Percentiles rank a stretch among this genome's conserved stretches.
These are phyloP conservation scores for Pelargonium myrrhifolium DNA, from an alignment of 441 rosid genomes.

Conservation along the genomic window DNA sequence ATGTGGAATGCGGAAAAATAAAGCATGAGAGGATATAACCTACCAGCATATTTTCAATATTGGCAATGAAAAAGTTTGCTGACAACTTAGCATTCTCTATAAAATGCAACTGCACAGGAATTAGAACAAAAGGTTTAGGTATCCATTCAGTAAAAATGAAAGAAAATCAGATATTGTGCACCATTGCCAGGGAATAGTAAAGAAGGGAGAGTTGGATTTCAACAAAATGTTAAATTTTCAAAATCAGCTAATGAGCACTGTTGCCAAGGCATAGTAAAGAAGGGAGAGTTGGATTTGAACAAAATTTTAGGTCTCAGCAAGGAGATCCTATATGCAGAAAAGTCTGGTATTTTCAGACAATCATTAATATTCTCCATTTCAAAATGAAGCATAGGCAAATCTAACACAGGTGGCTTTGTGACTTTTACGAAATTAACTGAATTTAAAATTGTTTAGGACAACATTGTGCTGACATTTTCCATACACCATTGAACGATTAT, in stretches of 20 bases:
- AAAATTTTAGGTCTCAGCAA: too few relatives aligned
- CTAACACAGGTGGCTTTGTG: too few relatives aligned
- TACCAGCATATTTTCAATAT: conserved; percentile 76
- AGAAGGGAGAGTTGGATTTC: background rate
- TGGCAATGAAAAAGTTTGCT: conserved; percentile 68
- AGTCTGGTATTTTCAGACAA: background rate
- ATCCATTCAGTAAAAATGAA: background rate
- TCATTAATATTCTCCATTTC: background rate
- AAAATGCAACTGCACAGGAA: conserved; percentile 62
- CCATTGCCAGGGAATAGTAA: background rate
- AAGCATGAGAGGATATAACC: conserved; percentile 15
- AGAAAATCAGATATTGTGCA: background rate
- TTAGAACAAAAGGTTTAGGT: background rate
- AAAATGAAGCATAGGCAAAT: background rate
- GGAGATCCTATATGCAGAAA: too few relatives aligned
- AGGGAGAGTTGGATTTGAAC: too few relatives aligned
- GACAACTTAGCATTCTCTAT: conserved; percentile 77
- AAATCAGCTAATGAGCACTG: too few relatives aligned
- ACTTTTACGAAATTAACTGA: too few relatives aligned
- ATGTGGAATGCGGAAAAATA: background rate
- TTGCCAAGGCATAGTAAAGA: too few relatives aligned
- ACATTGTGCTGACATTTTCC: too few relatives aligned
- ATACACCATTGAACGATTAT: too few relatives aligned
- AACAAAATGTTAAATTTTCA: background rate
- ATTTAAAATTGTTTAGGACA: too few relatives aligned